Conservation (phyloP, 208 protist species). For the Tetramitus jugosus region DNA sequence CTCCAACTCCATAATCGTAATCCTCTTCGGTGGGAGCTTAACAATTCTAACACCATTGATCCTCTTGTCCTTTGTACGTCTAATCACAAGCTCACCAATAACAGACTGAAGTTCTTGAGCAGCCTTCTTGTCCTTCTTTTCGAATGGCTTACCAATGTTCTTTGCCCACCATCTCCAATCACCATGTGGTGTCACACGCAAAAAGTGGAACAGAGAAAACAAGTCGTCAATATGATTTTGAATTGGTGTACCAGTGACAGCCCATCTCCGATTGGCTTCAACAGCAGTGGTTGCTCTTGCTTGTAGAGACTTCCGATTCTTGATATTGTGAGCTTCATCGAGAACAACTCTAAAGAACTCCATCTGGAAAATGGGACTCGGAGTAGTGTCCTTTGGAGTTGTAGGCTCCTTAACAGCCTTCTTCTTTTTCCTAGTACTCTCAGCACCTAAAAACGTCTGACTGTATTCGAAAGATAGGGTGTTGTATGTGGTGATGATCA, state of each 20-base stretch:
- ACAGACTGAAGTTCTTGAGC: background rate
- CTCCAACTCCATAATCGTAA: conserved; percentile 51
- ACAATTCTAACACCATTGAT: background rate
- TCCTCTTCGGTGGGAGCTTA: conserved; percentile 44
- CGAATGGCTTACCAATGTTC: conserved; percentile 24
- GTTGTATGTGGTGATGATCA: conserved; percentile 77
- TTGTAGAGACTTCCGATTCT: conserved; percentile 64
- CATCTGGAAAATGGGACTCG: conserved; percentile 55
- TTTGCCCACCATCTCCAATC: conserved; percentile 15
- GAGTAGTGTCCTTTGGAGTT: no score
- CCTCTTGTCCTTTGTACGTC: conserved; percentile 29
- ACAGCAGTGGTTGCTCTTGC: conserved; percentile 34
- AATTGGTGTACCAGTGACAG: conserved; percentile 79
- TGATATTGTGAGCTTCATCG: conserved; percentile 85
- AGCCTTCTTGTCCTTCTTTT: conserved; percentile 16
- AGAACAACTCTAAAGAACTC: conserved; percentile 83
- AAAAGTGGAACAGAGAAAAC: conserved; percentile 71
- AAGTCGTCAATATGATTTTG: conserved; percentile 84
- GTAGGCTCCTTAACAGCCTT: conserved; percentile 40
- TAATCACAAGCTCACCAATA: background rate
- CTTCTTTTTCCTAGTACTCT: conserved; percentile 44
- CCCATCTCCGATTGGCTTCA: conserved; percentile 51
- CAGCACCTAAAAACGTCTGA: background rate
- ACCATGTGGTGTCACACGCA: conserved; percentile 41
- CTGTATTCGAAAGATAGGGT: conserved; percentile 36